Conservation (phyloP, 2,329 filamentous ascomycete genomes). For the Penicillium brasilianum region DNA sequence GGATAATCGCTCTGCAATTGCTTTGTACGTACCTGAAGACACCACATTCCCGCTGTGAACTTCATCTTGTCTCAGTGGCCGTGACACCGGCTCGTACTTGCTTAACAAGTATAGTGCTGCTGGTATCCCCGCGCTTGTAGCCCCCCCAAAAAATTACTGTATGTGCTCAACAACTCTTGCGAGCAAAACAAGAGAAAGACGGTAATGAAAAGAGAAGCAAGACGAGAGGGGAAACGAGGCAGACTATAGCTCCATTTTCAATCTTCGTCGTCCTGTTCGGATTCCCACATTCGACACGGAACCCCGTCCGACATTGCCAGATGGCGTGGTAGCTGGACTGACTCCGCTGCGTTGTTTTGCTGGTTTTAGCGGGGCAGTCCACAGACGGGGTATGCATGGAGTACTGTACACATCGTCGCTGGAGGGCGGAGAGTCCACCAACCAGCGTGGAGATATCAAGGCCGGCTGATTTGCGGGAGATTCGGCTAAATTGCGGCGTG, state of each 20-base stretch:
- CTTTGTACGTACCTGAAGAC: constrained; percentile 33
- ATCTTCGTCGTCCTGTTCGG: not conserved
- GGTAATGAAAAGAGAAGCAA: not conserved
- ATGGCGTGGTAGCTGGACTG: not conserved
- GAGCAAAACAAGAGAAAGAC: not conserved
- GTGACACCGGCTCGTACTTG: not conserved
- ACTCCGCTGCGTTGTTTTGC: constrained; percentile 8
- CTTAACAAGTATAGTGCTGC: not conserved
- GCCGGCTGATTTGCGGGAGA: constrained; percentile 20
- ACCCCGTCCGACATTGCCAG: constrained; percentile 16
- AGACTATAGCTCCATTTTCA: constrained; percentile 4
- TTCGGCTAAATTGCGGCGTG: constrained; percentile 23
- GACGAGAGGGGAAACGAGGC: not conserved
- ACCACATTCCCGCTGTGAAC: constrained; percentile 51
- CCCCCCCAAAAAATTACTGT: not conserved
- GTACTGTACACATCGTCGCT: too few species aligned
- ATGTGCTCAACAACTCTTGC: not conserved
- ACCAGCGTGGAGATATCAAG: constrained; percentile 12
- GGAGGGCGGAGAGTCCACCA: constrained; percentile 17
- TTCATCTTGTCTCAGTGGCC: constrained; percentile 39
- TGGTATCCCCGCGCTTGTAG: not conserved
- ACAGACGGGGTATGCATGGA: not conserved
- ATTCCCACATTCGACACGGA: constrained; percentile 25
- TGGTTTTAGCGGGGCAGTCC: constrained; percentile 2
- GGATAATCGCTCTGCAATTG: not conserved